phyloP scores from a whole-genome alignment of 768 basidiomycete genomes.

The Lentinula sp. region DNA sequence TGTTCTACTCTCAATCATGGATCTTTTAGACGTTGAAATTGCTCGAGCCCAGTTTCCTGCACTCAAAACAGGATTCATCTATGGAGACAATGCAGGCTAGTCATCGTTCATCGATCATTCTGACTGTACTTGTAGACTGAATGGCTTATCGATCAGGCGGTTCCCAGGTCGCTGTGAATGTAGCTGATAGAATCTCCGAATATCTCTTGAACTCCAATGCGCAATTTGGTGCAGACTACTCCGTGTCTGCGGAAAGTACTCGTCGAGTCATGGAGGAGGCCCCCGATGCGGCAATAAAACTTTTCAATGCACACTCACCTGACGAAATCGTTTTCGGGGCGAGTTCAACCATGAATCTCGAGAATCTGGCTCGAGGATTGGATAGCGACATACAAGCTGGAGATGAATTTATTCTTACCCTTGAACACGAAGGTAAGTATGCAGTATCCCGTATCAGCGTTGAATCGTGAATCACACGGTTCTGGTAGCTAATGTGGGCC shows the following conservation, averaged over 20 bases:
- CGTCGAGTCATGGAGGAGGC: slow-evolving; percentile 42
- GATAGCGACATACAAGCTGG: slow-evolving; percentile 47
- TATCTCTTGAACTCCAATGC: slow-evolving; percentile 71
- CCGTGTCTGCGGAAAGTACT: slow-evolving; percentile 47
- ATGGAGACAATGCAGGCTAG: slow-evolving; percentile 41
- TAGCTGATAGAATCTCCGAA: slow-evolving; percentile 55
- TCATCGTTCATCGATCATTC: background rate
- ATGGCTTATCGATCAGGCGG: slow-evolving; percentile 25
- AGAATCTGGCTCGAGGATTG: slow-evolving; percentile 61
- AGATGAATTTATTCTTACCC: slow-evolving; percentile 75
- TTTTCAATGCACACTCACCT: slow-evolving; percentile 59
- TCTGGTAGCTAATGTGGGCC: slow-evolving; percentile 58
- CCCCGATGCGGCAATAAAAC: slow-evolving; percentile 41
- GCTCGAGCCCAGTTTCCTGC: slow-evolving; percentile 41
- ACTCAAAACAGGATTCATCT: slow-evolving; percentile 36
- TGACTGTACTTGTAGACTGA: too few species aligned
- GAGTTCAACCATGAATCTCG: slow-evolving; percentile 63
- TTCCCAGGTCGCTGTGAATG: slow-evolving; percentile 46
- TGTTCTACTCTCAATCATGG: slow-evolving; percentile 10
- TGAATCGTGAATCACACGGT: background rate
- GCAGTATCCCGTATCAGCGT: background rate
- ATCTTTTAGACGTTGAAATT: slow-evolving; percentile 24
- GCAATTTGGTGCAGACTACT: slow-evolving; percentile 69
- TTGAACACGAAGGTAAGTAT: slow-evolving; percentile 68
- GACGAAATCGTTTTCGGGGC: slow-evolving; percentile 64